Evolutionary conservation across 768 basidiomycete genomes (phyloP).

Genomic region (Boletellus ananiceps): DNA sequence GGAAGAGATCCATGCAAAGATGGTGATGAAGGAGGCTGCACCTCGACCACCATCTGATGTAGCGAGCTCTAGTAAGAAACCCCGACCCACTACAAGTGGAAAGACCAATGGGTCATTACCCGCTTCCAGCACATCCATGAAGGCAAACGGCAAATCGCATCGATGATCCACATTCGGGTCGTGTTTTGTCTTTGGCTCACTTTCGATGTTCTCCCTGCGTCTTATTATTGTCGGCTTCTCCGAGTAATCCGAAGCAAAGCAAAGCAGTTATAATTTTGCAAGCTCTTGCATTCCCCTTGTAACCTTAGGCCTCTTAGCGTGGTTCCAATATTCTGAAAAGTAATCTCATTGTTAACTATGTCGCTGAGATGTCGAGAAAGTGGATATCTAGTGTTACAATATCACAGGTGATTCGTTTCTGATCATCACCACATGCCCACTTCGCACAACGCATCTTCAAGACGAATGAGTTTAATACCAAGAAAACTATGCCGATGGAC

Average conservation of each 20-base stretch:
- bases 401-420: constrained; percentile 11
- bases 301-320: constrained; percentile 17
- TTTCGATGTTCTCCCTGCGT: constrained; percentile 15
- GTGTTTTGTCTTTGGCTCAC: constrained; percentile 18
- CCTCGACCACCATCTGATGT: constrained; percentile 53
- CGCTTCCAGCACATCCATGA: constrained; percentile 39
- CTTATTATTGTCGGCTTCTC: constrained; percentile 21
- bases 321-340: constrained; percentile 11
- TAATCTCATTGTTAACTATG: constrained; percentile 12
- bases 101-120: constrained; percentile 54
- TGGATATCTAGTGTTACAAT: constrained; percentile 21
- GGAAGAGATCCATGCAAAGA: constrained; percentile 93
- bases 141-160: constrained; percentile 58
- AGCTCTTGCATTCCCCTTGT: constrained; percentile 18
- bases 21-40: constrained; percentile 83
- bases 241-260: constrained; percentile 22
- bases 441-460: constrained; percentile 9
- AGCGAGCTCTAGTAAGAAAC: constrained; percentile 50
- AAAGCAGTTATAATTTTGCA: constrained; percentile 26
- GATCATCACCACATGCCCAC: neutral
- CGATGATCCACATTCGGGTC: constrained; percentile 38
- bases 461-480: constrained; percentile 3
- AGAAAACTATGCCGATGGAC: neutral
- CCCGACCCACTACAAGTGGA: constrained; percentile 43
- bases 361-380: constrained; percentile 8